Conservation (phyloP, 1,139 yeast species). For the Kodamaea fungicola region DNA sequence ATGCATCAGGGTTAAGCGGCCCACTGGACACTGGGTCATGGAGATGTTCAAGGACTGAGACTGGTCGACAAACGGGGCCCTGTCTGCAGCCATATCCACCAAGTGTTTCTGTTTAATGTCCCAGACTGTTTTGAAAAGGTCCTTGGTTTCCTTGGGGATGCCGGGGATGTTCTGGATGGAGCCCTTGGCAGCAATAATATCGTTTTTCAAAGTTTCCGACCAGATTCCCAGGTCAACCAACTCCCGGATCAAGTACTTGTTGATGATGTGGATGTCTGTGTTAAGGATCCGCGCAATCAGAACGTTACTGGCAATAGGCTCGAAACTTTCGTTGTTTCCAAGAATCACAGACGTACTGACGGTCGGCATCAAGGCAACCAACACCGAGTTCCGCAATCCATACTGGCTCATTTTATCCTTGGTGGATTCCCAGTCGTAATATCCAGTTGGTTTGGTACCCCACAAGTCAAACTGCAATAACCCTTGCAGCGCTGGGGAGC, state of each 20-base stretch:
- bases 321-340: conserved; percentile 89
- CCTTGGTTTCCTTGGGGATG: conserved; percentile 76
- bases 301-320: conserved; percentile 85
- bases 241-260: conserved; percentile 77
- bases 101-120: conserved; percentile 86
- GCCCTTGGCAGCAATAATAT: conserved; percentile 76
- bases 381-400: conserved; percentile 78
- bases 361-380: conserved; percentile 94
- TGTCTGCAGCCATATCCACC: conserved; percentile 93
- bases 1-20: conserved; percentile 94
- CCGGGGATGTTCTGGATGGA: conserved; percentile 76
- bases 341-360: conserved; percentile 90
- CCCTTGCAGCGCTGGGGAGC: conserved; percentile 85
- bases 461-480: conserved; percentile 76
- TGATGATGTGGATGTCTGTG: conserved; percentile 87
- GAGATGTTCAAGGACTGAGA: conserved; percentile 89
- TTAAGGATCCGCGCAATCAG: conserved; percentile 83
- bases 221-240: conserved; percentile 80
- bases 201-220: conserved; percentile 78
- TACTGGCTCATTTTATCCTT: conserved; percentile 56
- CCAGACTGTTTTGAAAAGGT: conserved; percentile 92
- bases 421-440: conserved; percentile 73
- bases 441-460: conserved; percentile 67
- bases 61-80: conserved; percentile 92
- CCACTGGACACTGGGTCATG: conserved; percentile 84